Conservation (phyloP, 306 rosid genomes). For the Castanea mollissima region DNA sequence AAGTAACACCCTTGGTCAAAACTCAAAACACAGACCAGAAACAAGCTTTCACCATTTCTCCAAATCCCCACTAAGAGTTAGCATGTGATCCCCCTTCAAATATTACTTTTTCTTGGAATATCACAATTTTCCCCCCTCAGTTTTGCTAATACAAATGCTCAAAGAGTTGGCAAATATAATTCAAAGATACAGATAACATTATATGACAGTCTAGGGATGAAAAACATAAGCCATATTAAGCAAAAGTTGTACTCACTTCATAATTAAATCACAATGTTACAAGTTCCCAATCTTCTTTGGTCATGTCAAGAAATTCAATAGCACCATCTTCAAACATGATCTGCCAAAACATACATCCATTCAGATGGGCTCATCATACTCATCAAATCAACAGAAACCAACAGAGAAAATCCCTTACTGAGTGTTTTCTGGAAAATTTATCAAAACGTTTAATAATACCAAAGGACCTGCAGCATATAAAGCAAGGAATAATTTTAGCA, state of each 20-base stretch:
- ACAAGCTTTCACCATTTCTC: not conserved
- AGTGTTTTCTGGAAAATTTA: slow-evolving; percentile 57
- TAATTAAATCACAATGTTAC: slow-evolving; percentile 43
- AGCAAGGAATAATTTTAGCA: slow-evolving; percentile 8
- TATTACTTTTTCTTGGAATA: not conserved
- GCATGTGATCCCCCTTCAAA: not conserved
- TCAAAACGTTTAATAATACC: slow-evolving; percentile 73
- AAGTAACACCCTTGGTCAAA: not conserved
- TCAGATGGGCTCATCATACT: slow-evolving; percentile 5
- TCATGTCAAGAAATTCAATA: slow-evolving; percentile 61
- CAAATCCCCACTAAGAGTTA: not conserved
- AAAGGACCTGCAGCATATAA: slow-evolving; percentile 52
- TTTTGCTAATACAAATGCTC: not conserved
- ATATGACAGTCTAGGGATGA: slow-evolving; percentile 22
- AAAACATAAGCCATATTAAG: not conserved
- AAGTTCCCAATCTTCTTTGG: slow-evolving; percentile 85
- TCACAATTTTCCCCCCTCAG: not conserved
- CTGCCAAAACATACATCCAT: slow-evolving; percentile 42
- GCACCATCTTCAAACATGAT: slow-evolving; percentile 78
- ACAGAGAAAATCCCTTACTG: slow-evolving; percentile 41
- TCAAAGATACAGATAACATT: not conserved
- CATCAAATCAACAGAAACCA: slow-evolving; percentile 15
- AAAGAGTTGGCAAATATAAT: not conserved
- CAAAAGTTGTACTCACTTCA: slow-evolving; percentile 22
- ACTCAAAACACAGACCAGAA: slow-evolving; percentile 3